phyloP scores from a whole-genome alignment of 495 filamentous ascomycete genomes.

The Friedmanniomyces simplex region DNA sequence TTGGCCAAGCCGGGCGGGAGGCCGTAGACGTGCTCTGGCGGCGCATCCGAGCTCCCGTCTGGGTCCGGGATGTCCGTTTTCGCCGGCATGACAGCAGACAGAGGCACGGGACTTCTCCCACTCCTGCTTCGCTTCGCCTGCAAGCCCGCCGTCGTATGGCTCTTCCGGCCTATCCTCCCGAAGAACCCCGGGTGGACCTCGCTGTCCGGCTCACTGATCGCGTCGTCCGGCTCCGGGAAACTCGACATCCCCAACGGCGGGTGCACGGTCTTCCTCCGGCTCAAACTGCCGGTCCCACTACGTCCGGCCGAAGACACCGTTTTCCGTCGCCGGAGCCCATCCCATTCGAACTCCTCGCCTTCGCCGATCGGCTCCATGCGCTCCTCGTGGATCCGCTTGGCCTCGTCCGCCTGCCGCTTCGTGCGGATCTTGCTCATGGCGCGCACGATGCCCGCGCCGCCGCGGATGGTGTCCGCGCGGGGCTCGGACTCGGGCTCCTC shows the following conservation, averaged over 20 bases:
- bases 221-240: constrained; percentile 61
- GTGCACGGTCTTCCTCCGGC: constrained; percentile 47
- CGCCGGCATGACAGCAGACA: constrained; percentile 3
- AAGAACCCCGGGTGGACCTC: constrained; percentile 38
- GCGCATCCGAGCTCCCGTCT: neutral
- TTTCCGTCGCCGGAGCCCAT: constrained; percentile 75
- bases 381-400: constrained; percentile 68
- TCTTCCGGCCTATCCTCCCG: constrained; percentile 11
- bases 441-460: constrained; percentile 79
- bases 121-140: neutral
- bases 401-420: constrained; percentile 73
- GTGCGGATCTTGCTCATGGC: constrained; percentile 65
- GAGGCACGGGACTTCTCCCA: constrained; percentile 15
- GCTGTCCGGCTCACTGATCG: constrained; percentile 37
- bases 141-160: neutral
- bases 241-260: constrained; percentile 83
- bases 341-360: constrained; percentile 78
- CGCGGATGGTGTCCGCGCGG: constrained; percentile 91
- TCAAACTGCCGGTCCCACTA: constrained; percentile 31
- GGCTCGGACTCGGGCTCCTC: constrained; percentile 92
- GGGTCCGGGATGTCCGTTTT: neutral
- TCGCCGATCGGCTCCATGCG: constrained; percentile 66
- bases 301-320: constrained; percentile 40
- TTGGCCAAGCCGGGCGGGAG: constrained; percentile 16
- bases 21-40: constrained; percentile 24